These are phyloP conservation scores for Tuctoria greenei DNA, from an alignment of 176 grass and related monocot genomes.

Conservation along the genomic window DNA sequence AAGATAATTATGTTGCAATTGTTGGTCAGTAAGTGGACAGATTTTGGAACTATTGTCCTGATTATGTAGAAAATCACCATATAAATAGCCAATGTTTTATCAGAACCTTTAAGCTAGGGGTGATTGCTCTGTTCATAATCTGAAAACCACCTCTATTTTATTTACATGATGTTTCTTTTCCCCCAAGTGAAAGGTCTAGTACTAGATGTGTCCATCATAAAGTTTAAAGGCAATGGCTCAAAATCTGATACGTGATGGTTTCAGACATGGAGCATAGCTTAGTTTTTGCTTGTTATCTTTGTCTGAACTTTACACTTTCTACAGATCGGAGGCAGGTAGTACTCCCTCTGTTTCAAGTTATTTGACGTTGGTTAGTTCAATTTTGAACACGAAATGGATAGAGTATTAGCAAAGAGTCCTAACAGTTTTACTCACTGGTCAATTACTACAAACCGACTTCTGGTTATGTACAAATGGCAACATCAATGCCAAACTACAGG, in stretches of 20 bases:
- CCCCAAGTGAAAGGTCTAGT: background rate
- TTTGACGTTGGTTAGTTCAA: too few species aligned
- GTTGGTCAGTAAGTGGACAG: too few species aligned
- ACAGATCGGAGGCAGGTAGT: background rate
- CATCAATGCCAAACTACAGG: background rate
- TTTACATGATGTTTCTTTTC: background rate
- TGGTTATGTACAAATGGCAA: constrained; percentile 28
- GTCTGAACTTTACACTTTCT: background rate
- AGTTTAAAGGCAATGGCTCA: background rate
- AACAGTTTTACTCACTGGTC: constrained; percentile 12
- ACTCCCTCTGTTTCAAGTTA: too few species aligned
- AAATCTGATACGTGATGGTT: background rate
- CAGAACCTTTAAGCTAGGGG: too few species aligned
- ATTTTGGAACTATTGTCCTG: too few species aligned
- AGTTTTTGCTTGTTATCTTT: background rate
- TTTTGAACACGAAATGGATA: too few species aligned
- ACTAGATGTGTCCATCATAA: background rate
- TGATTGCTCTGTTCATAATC: background rate
- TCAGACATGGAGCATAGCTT: background rate
- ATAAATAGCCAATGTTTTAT: too few species aligned
- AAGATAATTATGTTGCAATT: too few species aligned
- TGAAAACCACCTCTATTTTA: background rate
- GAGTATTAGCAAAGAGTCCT: background rate
- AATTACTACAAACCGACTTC: constrained; percentile 7
- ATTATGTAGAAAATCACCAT: too few species aligned